Conservation (phyloP, 139 green algal genomes). For the Ostreobium quekettii region DNA sequence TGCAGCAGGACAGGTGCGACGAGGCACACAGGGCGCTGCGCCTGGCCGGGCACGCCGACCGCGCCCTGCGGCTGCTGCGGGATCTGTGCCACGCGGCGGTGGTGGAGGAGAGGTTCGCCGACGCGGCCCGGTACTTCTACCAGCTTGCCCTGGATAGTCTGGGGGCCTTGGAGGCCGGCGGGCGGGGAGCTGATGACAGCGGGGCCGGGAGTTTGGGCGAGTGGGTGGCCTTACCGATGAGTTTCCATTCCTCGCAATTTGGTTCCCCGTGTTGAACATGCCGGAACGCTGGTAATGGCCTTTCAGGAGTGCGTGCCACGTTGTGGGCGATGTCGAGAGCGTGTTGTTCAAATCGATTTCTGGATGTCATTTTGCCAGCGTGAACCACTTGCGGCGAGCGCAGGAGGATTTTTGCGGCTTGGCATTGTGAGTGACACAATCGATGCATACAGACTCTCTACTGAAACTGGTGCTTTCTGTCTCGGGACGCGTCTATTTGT, state of each 20-base stretch:
- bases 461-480: no score
- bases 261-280: not conserved
- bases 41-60: constrained; percentile 28
- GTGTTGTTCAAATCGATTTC: no score
- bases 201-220: not conserved
- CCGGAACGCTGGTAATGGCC: not conserved
- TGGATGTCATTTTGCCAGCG: no score
- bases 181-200: not conserved
- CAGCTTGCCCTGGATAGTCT: constrained; percentile 54
- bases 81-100: constrained; percentile 56
- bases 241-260: no score
- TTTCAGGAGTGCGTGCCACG: not conserved
- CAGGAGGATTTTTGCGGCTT: no score
- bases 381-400: no score
- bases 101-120: constrained; percentile 40
- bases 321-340: not conserved
- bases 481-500: no score
- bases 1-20: constrained; percentile 42
- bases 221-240: not conserved
- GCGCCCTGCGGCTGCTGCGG: constrained; percentile 21
- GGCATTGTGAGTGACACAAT: no score
- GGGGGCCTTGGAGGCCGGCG: not conserved
- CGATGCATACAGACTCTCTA: no score
- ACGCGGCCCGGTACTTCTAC: constrained; percentile 56
- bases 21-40: constrained; percentile 43